Evolutionary conservation across 352 stramenopile genomes (phyloP).

Genomic region (Globisporangium spiculum): DNA sequence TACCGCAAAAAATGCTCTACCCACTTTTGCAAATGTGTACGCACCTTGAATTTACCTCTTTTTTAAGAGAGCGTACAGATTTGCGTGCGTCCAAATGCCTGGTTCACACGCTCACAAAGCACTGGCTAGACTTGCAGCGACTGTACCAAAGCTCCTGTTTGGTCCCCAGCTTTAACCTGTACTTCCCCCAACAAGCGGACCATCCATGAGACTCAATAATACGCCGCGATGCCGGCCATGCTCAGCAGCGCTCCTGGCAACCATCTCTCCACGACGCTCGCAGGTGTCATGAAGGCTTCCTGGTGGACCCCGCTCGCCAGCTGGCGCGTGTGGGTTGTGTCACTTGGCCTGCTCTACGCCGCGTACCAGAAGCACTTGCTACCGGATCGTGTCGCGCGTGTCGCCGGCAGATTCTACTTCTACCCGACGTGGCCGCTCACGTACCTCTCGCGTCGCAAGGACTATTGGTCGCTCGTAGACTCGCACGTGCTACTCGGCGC

Average conservation of each 20-base stretch:
- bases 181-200: too few species aligned
- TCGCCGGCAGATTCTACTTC: conserved; percentile 86
- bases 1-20: too few species aligned
- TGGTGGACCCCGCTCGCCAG: not conserved
- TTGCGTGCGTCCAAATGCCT: too few species aligned
- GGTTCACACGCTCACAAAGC: too few species aligned
- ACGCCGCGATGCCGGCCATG: not conserved
- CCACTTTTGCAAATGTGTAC: too few species aligned
- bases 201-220: too few species aligned
- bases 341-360: conserved; percentile 50
- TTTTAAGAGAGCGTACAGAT: too few species aligned
- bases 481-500: conserved; percentile 91
- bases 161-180: too few species aligned
- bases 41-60: too few species aligned
- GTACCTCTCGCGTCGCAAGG: conserved; percentile 76
- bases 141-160: too few species aligned
- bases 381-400: conserved; percentile 58
- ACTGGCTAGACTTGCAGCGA: too few species aligned
- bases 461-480: conserved; percentile 92
- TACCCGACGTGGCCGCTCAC: conserved; percentile 94
- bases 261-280: not conserved
- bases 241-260: not conserved
- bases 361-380: conserved; percentile 92
- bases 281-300: not conserved
- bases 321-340: conserved; percentile 22